Percentiles rank a stretch among this genome's conserved stretches.
phyloP scores from a whole-genome alignment of 148 eudicot genomes.

The Cornus controversa region DNA sequence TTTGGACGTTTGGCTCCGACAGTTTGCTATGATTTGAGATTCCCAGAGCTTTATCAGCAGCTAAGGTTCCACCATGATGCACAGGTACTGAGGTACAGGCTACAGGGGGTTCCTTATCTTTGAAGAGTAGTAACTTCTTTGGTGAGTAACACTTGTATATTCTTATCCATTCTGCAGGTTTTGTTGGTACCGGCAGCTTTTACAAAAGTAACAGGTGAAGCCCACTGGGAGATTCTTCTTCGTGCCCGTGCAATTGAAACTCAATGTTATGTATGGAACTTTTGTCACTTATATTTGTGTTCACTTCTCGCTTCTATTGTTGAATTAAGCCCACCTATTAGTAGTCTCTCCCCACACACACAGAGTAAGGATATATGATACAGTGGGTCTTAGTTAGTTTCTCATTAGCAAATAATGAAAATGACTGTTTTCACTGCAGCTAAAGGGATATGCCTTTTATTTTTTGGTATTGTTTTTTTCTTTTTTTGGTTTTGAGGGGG shows the following conservation, averaged over 20 bases:
- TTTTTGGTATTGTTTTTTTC: too few species aligned
- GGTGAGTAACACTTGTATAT: not conserved
- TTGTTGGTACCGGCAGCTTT: constrained; percentile 90
- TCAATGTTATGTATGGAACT: constrained; percentile 66
- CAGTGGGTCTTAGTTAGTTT: too few species aligned
- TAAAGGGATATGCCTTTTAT: too few species aligned
- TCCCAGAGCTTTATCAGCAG: constrained; percentile 82
- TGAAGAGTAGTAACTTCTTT: not conserved
- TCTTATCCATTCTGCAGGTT: constrained; percentile 38
- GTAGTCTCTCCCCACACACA: too few species aligned
- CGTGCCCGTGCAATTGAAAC: constrained; percentile 80
- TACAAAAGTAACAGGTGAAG: constrained; percentile 83
- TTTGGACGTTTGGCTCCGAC: constrained; percentile 81
- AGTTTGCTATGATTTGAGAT: constrained; percentile 91
- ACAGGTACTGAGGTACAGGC: constrained; percentile 38
- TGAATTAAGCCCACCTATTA: too few species aligned
- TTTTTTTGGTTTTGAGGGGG: too few species aligned
- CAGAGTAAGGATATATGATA: too few species aligned
- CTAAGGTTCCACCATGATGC: constrained; percentile 69
- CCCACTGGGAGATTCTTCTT: constrained; percentile 86
- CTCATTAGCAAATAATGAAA: too few species aligned
- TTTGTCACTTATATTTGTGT: not conserved
- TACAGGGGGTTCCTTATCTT: not conserved
- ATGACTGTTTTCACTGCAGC: too few species aligned
- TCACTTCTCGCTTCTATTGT: not conserved